Base-by-base conservation (phyloP, 2,329 filamentous ascomycete genomes). In the Cucurbitaria berberidis region DNA sequence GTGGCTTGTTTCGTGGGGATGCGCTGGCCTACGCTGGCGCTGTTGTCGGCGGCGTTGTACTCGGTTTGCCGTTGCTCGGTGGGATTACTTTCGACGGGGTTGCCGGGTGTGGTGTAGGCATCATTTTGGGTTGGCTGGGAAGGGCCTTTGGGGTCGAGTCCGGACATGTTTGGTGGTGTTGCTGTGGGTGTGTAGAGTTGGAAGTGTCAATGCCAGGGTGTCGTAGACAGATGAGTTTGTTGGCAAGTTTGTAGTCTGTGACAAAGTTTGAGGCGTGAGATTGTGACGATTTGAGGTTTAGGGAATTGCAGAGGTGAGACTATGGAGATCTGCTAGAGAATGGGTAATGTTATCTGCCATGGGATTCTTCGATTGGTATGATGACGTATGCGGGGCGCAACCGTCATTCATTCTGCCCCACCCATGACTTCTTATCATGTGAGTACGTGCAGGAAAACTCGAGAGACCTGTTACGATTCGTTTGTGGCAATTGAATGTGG, bases 71-170 rank as follows among this genome's bases (percentile, higher is more conserved):
- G 41, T 34, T 68, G 45, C 55, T 82, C 79, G 43, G 67, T 51
- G 10, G 77, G 76, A 52, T 75, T 72, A 51, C 78, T 76, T 21
- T 70, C 61, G n/a, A 69, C 75, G 29, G 78, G 74, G 64, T 82
- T 82, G 57, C 76, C 77, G 2, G 75, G 66, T 2, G 78, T 79
- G 11, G 74, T 74, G 74, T 82, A 82, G 47, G 76, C 78, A 62
- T 78, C 70, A 54, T 74, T 48, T 26, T 71, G 68, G 42, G 73
- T 70, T 16, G 80, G 80, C 61, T 82, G 79, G 24, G 77, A 75
- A 24, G 75, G 72, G 30, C 72, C 76, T 32, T 64, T 66, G 44
- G 77, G 76, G 53, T 76, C 67, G 57, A 78, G 72, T 47, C 63
- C 73, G 27, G 74, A 74, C 71, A 76, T 78, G 21, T 30, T 68